Percentiles rank a stretch among this genome's conserved stretches.
These are phyloP conservation scores for Pugionium dolabratum DNA, from an alignment of 345 rosid species.

Conservation along the genomic window DNA sequence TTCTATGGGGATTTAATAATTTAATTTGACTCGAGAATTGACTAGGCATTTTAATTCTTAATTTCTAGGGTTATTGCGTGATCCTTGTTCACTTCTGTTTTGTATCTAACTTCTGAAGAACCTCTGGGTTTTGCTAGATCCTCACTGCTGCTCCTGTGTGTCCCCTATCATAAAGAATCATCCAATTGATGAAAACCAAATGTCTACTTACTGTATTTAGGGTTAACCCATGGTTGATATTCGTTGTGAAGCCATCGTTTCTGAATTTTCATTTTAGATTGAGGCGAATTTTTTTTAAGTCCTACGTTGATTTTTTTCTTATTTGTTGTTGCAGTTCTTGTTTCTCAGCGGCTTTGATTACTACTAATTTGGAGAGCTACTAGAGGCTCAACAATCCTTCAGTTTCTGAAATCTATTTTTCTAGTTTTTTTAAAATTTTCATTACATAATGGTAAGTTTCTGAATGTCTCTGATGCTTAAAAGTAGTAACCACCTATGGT, in stretches of 20 bases:
- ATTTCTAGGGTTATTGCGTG: background rate
- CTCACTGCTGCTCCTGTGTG: too few species aligned
- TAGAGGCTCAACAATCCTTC: background rate
- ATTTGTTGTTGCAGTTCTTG: constrained; percentile 3
- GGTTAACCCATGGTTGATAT: too few species aligned
- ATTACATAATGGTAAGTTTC: constrained; percentile 26
- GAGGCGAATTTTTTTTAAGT: too few species aligned
- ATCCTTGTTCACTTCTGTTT: background rate
- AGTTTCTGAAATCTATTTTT: background rate
- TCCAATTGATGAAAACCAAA: too few species aligned
- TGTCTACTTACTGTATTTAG: too few species aligned
- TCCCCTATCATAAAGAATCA: too few species aligned
- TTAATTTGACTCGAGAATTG: constrained; percentile 27
- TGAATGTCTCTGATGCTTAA: background rate
- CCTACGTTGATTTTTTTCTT: background rate
- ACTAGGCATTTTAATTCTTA: background rate
- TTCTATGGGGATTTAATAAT: background rate
- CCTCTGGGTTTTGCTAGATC: background rate
- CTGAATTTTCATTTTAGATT: too few species aligned
- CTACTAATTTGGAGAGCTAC: background rate
- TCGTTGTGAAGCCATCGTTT: too few species aligned
- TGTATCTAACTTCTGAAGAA: background rate
- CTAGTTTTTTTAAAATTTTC: background rate
- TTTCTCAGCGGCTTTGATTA: constrained; percentile 1
- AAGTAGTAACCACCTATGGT: background rate